Base-by-base conservation (phyloP, 257 asterid species). In the Cordia subcordata region DNA sequence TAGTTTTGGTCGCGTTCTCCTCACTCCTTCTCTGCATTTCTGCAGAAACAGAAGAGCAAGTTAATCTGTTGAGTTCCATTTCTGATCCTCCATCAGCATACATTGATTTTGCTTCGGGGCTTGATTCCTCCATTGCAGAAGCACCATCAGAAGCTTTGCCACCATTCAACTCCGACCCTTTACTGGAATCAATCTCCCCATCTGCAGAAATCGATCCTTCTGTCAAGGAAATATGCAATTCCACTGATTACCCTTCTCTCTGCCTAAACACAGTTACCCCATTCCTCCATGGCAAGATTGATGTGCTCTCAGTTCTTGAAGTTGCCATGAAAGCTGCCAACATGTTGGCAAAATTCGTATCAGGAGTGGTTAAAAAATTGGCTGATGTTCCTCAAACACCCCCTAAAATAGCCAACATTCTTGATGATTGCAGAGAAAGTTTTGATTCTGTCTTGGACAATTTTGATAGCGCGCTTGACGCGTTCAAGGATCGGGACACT, bases 211-310 rank as follows among this genome's bases (percentile, higher is more conserved):
- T 22, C 11, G 67, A 58, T 20, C 15, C 37, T 3, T 27, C 22
- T 8, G 38, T 74, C 13, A 47, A 62, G 39, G 60, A 68, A 40
- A 72, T 72, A 17, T 75, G 84, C 21, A 46, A 46, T 18, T 49
- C 64, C 13, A 79, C 81, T 0, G 81, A 79, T 21, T 27, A 59
- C 38, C 79, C 81, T 6, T 16, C 46, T 19, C 68, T 79, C 21
- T 79, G 84, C 62, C 13, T 62, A n/a, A 13, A 62, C 59, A 67
- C 72, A 0, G 23, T 75, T 2, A 40, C 15, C 11, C 81, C 84
- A 2, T 13, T 51, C 3, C 11, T 68, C 11, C 50, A 19, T 3
- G 63, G 55, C 1, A 47, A 11, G 14, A 13, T 54, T 1, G 55
- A 60, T 1, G 39, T 53, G 21, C 16, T 27, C 1, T 19, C 63